A percentile compares a stretch with the other conserved stretches of the same genome.
Evolutionary conservation across 2,329 filamentous ascomycete species (phyloP).

Genomic region (Neopestalotiopsis sp.): DNA sequence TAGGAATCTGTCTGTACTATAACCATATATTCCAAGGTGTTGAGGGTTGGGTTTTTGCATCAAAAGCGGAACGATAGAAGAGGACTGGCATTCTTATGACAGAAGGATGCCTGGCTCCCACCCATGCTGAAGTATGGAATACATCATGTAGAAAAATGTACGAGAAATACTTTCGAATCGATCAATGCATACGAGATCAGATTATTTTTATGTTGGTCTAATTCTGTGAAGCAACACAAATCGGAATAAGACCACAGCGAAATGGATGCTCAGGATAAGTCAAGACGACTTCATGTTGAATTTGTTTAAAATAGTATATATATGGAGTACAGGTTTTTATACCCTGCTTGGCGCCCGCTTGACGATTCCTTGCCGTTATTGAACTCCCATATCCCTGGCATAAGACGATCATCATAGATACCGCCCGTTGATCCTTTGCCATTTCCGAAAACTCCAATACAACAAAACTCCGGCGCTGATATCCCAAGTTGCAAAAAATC

Average conservation of each 20-base stretch:
- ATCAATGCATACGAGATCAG: too few species aligned
- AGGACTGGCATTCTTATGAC: too few species aligned
- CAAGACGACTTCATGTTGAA: neutral
- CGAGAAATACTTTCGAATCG: neutral
- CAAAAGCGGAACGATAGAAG: too few species aligned
- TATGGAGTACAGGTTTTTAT: neutral
- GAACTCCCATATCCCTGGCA: neutral
- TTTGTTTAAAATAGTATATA: neutral
- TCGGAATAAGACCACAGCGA: too few species aligned
- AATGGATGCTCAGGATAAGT: neutral
- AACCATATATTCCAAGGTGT: too few species aligned
- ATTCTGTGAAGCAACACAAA: too few species aligned
- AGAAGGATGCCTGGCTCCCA: too few species aligned
- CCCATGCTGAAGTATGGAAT: too few species aligned
- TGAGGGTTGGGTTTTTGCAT: too few species aligned
- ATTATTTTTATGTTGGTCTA: too few species aligned
- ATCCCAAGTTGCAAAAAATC: constrained; percentile 27
- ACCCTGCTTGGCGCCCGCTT: neutral
- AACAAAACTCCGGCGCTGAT: constrained; percentile 37
- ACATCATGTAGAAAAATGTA: neutral
- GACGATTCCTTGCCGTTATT: neutral
- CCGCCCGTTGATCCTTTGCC: neutral
- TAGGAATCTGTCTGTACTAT: neutral
- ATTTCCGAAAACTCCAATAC: constrained; percentile 25
- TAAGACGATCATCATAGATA: neutral